Percentiles rank a stretch among this genome's conserved stretches.
phyloP scores from a whole-genome alignment of 306 rosid genomes.

The Vigna radiata region DNA sequence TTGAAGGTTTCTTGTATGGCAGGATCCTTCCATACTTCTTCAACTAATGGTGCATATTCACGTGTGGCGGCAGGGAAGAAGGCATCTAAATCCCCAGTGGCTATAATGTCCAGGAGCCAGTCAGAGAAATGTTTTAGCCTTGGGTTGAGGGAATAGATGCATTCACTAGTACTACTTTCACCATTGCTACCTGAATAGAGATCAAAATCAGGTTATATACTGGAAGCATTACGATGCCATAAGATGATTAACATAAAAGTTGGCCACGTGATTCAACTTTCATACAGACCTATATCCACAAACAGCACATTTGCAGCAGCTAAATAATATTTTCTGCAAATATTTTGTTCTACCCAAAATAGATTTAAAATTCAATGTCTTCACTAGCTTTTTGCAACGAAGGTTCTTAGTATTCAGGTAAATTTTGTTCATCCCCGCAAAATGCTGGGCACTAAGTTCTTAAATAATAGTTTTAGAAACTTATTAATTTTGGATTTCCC shows the following conservation, averaged over 20 bases:
- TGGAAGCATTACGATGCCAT: slow-evolving; percentile 39
- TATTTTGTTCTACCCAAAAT: neutral
- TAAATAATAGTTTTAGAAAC: neutral
- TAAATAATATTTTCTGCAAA: neutral
- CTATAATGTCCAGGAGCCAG: slow-evolving; percentile 97
- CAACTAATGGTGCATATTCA: slow-evolving; percentile 97
- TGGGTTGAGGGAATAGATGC: slow-evolving; percentile 89
- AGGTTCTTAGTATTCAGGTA: neutral
- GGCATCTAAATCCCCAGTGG: slow-evolving; percentile 98
- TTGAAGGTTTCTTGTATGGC: slow-evolving; percentile 91
- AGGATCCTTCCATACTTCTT: slow-evolving; percentile 97
- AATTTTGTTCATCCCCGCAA: neutral
- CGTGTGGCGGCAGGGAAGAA: slow-evolving; percentile 99
- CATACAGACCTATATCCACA: slow-evolving; percentile 13
- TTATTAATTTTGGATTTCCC: neutral
- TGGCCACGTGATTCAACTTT: neutral
- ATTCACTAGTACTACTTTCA: slow-evolving; percentile 56
- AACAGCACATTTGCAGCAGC: slow-evolving; percentile 35
- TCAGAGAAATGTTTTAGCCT: slow-evolving; percentile 95
- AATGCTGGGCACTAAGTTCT: slow-evolving; percentile 11
- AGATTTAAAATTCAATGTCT: neutral
- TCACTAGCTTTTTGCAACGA: neutral
- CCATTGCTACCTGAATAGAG: slow-evolving; percentile 62
- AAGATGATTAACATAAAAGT: neutral
- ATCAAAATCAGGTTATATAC: slow-evolving; percentile 39